phyloP scores from a whole-genome alignment of 2,329 filamentous ascomycete genomes.

The Aspergillaceae sp. region DNA sequence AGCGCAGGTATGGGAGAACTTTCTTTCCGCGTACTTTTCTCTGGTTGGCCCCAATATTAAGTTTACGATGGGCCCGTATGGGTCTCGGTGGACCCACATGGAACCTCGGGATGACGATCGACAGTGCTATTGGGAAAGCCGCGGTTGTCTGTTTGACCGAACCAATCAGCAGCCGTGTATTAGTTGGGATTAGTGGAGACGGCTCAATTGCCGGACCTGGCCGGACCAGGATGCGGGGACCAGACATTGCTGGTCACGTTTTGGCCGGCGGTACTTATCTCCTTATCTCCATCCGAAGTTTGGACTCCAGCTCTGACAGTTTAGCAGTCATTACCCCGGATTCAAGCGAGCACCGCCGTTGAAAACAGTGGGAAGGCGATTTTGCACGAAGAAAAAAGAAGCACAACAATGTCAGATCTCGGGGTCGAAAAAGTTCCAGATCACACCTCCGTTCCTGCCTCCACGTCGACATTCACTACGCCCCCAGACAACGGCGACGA shows the following conservation, averaged over 20 bases:
- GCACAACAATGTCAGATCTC: too few species aligned
- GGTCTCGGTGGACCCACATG: constrained; percentile 7
- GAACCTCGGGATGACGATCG: constrained; percentile 7
- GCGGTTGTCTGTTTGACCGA: constrained; percentile 5
- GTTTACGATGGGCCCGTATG: not conserved
- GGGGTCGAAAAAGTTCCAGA: not conserved
- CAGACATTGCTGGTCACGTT: too few species aligned
- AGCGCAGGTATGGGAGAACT: too few species aligned
- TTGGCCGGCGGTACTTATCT: too few species aligned
- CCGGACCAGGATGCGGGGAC: not conserved
- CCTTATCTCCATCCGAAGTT: too few species aligned
- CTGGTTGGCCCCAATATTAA: not conserved
- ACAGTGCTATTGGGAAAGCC: constrained; percentile 8
- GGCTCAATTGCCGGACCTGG: not conserved
- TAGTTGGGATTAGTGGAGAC: too few species aligned
- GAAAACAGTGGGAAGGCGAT: too few species aligned
- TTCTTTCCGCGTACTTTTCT: not conserved
- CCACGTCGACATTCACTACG: not conserved
- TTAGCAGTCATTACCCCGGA: too few species aligned
- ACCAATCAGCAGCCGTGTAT: not conserved
- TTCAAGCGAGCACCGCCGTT: too few species aligned
- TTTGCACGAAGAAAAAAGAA: too few species aligned
- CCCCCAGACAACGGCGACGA: not conserved
- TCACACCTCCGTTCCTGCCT: not conserved
- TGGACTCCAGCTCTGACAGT: too few species aligned